These are phyloP conservation scores for Penicillium turbatum DNA, from an alignment of 495 filamentous ascomycete genomes.

Conservation along the genomic window DNA sequence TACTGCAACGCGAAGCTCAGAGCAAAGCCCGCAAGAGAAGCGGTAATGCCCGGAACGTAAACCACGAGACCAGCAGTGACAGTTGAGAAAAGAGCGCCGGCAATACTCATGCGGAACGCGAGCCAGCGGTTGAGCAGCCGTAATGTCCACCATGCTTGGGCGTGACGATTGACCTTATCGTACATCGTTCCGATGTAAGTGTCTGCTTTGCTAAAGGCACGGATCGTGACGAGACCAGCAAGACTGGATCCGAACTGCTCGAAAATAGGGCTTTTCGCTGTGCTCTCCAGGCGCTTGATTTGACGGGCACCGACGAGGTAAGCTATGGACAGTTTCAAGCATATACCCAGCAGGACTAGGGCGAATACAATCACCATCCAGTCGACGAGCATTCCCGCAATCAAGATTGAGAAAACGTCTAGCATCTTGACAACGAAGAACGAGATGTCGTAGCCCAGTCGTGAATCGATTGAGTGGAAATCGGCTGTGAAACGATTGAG, in stretches of 20 bases:
- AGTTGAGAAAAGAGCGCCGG: slow-evolving; percentile 66
- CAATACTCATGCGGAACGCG: slow-evolving; percentile 61
- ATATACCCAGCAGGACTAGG: slow-evolving; percentile 35
- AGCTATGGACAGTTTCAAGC: slow-evolving; percentile 50
- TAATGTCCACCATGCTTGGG: slow-evolving; percentile 58
- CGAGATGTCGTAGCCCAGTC: slow-evolving; percentile 55
- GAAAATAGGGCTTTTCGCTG: slow-evolving; percentile 69
- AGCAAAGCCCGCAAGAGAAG: slow-evolving; percentile 77
- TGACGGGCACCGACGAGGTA: slow-evolving; percentile 72
- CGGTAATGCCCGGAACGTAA: slow-evolving; percentile 58
- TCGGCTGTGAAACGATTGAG: slow-evolving; percentile 79
- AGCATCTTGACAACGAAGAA: slow-evolving; percentile 48
- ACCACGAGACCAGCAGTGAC: slow-evolving; percentile 64
- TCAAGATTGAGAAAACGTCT: slow-evolving; percentile 29
- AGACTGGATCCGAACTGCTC: slow-evolving; percentile 70
- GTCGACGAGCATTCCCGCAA: slow-evolving; percentile 32
- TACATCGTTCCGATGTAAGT: slow-evolving; percentile 66
- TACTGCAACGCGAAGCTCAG: slow-evolving; percentile 56
- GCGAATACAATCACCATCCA: slow-evolving; percentile 30
- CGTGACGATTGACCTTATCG: slow-evolving; percentile 59
- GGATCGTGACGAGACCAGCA: slow-evolving; percentile 68
- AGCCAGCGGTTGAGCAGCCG: slow-evolving; percentile 76
- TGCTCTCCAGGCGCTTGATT: slow-evolving; percentile 70
- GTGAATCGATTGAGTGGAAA: slow-evolving; percentile 66
- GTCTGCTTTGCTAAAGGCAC: slow-evolving; percentile 62